Percentiles rank a stretch among this genome's conserved stretches.
Evolutionary conservation across 1,139 yeast genomes (phyloP).

Genomic region (Saccharomycopsis phalli): DNA sequence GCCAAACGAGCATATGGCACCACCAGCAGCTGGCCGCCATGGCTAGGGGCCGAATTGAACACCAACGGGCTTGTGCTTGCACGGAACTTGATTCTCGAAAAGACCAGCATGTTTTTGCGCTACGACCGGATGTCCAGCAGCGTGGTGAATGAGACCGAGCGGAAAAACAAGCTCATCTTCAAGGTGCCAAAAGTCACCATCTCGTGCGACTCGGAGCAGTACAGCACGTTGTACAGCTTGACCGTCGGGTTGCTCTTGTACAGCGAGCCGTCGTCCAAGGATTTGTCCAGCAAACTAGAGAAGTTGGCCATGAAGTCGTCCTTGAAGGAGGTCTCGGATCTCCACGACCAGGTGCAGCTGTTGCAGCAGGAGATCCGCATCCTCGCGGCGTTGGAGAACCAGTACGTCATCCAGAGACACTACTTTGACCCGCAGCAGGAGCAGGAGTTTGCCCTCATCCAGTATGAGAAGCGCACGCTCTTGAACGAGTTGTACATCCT

Average conservation of each 20-base stretch:
- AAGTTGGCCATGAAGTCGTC: slow-evolving; percentile 57
- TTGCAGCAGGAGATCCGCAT: slow-evolving; percentile 45
- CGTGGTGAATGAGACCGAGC: slow-evolving; percentile 23
- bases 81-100: slow-evolving; percentile 50
- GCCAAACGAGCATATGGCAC: slow-evolving; percentile 31
- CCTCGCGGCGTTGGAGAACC: slow-evolving; percentile 34
- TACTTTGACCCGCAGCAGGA: slow-evolving; percentile 26
- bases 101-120: slow-evolving; percentile 55
- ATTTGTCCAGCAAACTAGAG: slow-evolving; percentile 50
- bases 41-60: slow-evolving; percentile 70
- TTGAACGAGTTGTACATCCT: slow-evolving; percentile 53
- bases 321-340: slow-evolving; percentile 42
- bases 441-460: slow-evolving; percentile 23
- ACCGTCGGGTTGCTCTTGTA: slow-evolving; percentile 57
- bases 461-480: slow-evolving; percentile 43
- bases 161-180: slow-evolving; percentile 34
- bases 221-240: slow-evolving; percentile 56
- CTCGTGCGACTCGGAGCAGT: slow-evolving; percentile 66
- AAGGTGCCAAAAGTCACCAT: slow-evolving; percentile 66
- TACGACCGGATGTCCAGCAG: slow-evolving; percentile 34
- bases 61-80: slow-evolving; percentile 54
- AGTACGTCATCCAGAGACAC: slow-evolving; percentile 24
- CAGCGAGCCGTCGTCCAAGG: slow-evolving; percentile 49
- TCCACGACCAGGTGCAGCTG: slow-evolving; percentile 39
- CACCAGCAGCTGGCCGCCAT: slow-evolving; percentile 60